Evolutionary conservation across 1,284 basidiomycete species (phyloP).

Genomic region (Austroboletus olivaceoglutinosus): DNA sequence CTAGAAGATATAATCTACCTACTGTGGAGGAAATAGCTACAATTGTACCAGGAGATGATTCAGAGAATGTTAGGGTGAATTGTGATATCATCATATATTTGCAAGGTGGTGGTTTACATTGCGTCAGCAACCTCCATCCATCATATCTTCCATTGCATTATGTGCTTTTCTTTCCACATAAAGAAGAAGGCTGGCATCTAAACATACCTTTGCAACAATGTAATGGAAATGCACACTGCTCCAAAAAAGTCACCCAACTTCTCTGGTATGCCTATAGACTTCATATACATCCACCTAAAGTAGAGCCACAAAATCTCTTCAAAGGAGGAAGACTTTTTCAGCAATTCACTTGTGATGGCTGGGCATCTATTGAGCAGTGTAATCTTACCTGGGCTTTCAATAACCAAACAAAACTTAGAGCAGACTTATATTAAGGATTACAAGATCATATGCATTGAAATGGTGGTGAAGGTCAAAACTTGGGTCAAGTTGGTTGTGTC

Average conservation of each 20-base stretch:
- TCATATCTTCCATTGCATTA: conserved; percentile 40
- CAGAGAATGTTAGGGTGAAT: not conserved
- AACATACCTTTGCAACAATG: conserved; percentile 17
- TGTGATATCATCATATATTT: conserved; percentile 10
- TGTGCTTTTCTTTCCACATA: conserved; percentile 41
- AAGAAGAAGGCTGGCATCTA: conserved; percentile 41
- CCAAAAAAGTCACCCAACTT: conserved; percentile 15
- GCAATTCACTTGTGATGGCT: conserved; percentile 39
- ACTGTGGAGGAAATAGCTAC: conserved; percentile 30
- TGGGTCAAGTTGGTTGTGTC: conserved; percentile 1
- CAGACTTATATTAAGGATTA: conserved; percentile 22
- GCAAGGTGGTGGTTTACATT: conserved; percentile 23
- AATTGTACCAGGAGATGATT: conserved; percentile 24
- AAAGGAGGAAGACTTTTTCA: conserved; percentile 41
- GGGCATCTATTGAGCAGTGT: conserved; percentile 34
- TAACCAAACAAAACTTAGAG: conserved; percentile 41
- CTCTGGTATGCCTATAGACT: conserved; percentile 17
- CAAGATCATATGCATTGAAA: conserved; percentile 2
- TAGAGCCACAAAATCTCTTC: conserved; percentile 30
- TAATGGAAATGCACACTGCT: not conserved
- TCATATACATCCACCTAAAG: not conserved
- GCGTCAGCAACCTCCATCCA: conserved; percentile 37
- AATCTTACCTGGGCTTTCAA: conserved; percentile 26
- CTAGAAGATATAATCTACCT: conserved; percentile 26
- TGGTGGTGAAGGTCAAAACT: not conserved